Evolutionary conservation across 495 filamentous ascomycete species (phyloP).

Genomic region (Podospora tetraspora): DNA sequence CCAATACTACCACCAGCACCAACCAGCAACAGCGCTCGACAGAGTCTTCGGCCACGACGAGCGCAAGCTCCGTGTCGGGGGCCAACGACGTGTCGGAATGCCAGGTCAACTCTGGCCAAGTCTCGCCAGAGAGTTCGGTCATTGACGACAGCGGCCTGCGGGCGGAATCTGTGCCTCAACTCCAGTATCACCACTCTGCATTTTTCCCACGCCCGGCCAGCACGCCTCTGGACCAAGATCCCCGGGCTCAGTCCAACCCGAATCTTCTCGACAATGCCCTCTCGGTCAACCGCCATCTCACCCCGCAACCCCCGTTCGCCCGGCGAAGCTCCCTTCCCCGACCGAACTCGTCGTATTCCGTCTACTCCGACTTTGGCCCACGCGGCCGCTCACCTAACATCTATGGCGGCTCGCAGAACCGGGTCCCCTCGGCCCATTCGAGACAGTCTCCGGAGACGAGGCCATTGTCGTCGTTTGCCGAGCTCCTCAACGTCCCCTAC

Average conservation of each 20-base stretch:
- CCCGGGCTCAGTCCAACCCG: conserved; percentile 40
- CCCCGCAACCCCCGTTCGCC: conserved; percentile 45
- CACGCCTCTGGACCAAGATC: conserved; percentile 31
- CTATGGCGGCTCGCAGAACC: conserved; percentile 40
- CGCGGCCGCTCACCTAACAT: conserved; percentile 58
- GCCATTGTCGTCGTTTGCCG: conserved; percentile 68
- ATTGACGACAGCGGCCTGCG: conserved; percentile 33
- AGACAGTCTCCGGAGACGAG: conserved; percentile 69
- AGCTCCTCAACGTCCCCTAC: conserved; percentile 84
- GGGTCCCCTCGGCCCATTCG: conserved; percentile 57
- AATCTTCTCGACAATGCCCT: conserved; percentile 39
- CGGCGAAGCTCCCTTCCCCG: conserved; percentile 54
- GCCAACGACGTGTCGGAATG: conserved; percentile 40
- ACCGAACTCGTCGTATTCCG: conserved; percentile 67
- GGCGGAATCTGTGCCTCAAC: conserved; percentile 42
- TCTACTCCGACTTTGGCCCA: conserved; percentile 57
- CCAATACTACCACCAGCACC: conserved; percentile 41
- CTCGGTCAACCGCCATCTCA: conserved; percentile 52
- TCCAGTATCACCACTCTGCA: conserved; percentile 52
- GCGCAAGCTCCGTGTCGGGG: conserved; percentile 46
- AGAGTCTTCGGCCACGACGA: conserved; percentile 44
- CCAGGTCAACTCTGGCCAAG: conserved; percentile 33
- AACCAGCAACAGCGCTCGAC: conserved; percentile 40
- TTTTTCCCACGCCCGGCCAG: conserved; percentile 38
- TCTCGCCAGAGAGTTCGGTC: conserved; percentile 41